Conservation (phyloP, 2,329 filamentous ascomycete genomes). For the Penicillium sp. region DNA sequence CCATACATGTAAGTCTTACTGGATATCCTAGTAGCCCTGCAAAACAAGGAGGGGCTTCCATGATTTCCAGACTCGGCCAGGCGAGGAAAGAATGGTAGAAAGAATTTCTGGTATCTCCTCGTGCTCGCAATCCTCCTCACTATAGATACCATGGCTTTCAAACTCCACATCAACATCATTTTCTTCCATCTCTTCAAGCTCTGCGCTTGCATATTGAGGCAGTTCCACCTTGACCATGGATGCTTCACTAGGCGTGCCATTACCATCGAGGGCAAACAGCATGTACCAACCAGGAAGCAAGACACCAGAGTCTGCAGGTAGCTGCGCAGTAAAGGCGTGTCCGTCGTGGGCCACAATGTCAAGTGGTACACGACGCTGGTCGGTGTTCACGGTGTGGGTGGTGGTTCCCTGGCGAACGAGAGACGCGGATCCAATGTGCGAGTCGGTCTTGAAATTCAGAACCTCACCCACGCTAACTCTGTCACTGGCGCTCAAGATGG, state of each 20-base stretch:
- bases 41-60: background rate
- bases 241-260: constrained; percentile 4
- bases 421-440: constrained; percentile 30
- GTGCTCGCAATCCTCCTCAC: background rate
- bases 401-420: constrained; percentile 51
- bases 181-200: constrained; percentile 3
- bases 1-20: too few species aligned
- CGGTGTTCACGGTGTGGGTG: constrained; percentile 59
- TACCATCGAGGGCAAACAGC: constrained; percentile 51
- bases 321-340: constrained; percentile 23
- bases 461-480: constrained; percentile 26
- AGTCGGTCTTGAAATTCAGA: constrained; percentile 36
- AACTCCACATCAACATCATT: background rate
- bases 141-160: background rate
- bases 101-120: background rate
- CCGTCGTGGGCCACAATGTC: background rate
- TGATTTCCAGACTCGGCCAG: constrained; percentile 2
- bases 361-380: constrained; percentile 56
- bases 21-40: background rate
- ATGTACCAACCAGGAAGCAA: constrained; percentile 56
- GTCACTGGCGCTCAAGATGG: constrained; percentile 48
- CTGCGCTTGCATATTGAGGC: background rate
- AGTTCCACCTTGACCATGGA: constrained; percentile 5
- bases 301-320: constrained; percentile 52
- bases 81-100: background rate